Percentiles rank a stretch among this genome's conserved stretches.
Conservation (phyloP, 1,139 yeast genomes). For the Blastobotrys raffinosifermentans region DNA sequence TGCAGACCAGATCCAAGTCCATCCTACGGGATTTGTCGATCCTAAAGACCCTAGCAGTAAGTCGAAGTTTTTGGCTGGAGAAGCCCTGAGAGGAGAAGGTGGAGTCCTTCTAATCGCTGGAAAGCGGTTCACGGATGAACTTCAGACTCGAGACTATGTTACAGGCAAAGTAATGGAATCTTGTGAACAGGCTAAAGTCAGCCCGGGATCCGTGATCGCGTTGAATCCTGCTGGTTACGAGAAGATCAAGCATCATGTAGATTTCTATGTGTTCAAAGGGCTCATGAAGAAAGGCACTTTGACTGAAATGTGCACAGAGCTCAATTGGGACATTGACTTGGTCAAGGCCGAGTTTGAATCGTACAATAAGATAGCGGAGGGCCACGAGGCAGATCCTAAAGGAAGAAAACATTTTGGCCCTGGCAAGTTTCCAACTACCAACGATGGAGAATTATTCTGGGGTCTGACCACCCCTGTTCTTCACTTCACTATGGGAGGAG, state of each 20-base stretch:
- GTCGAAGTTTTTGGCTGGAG: slow-evolving; percentile 70
- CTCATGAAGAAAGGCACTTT: slow-evolving; percentile 43
- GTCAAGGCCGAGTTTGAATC: slow-evolving; percentile 28
- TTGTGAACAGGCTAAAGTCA: too few relatives aligned
- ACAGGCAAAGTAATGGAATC: slow-evolving; percentile 52
- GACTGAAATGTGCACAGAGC: slow-evolving; percentile 42
- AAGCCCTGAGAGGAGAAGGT: slow-evolving; percentile 72
- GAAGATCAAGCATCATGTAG: slow-evolving; percentile 43
- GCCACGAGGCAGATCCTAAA: slow-evolving; percentile 41
- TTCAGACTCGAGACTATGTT: slow-evolving; percentile 65
- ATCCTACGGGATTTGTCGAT: slow-evolving; percentile 76
- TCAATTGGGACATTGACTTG: slow-evolving; percentile 32
- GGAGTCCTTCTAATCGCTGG: slow-evolving; percentile 65
- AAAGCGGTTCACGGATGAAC: slow-evolving; percentile 64
- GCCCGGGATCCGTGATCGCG: slow-evolving; percentile 26
- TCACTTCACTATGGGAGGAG: slow-evolving; percentile 87
- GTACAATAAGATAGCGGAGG: slow-evolving; percentile 45
- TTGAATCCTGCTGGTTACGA: slow-evolving; percentile 35
- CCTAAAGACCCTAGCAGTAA: slow-evolving; percentile 47
- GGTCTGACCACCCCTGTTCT: slow-evolving; percentile 67
- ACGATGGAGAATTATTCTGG: slow-evolving; percentile 39
- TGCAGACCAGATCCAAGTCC: slow-evolving; percentile 73
- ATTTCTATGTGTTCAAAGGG: slow-evolving; percentile 62
- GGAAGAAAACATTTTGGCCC: slow-evolving; percentile 50
- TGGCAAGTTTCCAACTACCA: slow-evolving; percentile 38